Base-by-base conservation (phyloP, 257 asterid genomes). In the Scutellaria baicalensis region DNA sequence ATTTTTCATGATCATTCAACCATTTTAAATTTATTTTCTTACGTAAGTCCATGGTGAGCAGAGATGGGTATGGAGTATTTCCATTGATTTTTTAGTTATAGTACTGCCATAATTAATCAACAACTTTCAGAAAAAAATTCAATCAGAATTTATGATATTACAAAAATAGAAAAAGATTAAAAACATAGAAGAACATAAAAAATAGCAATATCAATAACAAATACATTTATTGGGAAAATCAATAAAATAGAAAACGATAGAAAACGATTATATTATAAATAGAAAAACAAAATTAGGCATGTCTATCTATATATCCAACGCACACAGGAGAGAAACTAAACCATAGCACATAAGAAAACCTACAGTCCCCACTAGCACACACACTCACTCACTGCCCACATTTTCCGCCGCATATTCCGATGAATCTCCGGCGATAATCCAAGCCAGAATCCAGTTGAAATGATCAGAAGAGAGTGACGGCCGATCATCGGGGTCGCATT, bases 401-500 rank as follows among this genome's bases (percentile, higher is more conserved):
- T 71, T 67, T 67, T 60, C 95, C 88, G 93, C 81, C 83, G 38
- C 8, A 74, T 80, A 36, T 76, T 68, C 93, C 95, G 91, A 80
- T 73, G 78, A 79, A 66, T 80, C 65, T 77, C 88, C 93, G 89
- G 85, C 88, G 6, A 71, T 42, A 21, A 58, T 57, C 65, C 44
- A 9, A 45, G 35, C 55, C 18, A 8, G 44, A 0, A 1, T 33
- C 61, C n/a, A 27, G 7, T 18, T 61, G 66, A 17, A 52, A 85
- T 85, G 91, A 62, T 55, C 64, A 59, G 43, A 62, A 77, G 50
- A 77, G 74, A 80, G 74, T 85, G 87, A 86, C 69, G 60, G 57
- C 62, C 64, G 40, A 77, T 44, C 75, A 68, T 42, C 72, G 49
- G 59, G 42, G 61, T 62, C 64, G 64, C 79, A 68, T 33, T 59